Base-by-base conservation (phyloP, 139 green algal genomes). In the Chlorella sp. region DNA sequence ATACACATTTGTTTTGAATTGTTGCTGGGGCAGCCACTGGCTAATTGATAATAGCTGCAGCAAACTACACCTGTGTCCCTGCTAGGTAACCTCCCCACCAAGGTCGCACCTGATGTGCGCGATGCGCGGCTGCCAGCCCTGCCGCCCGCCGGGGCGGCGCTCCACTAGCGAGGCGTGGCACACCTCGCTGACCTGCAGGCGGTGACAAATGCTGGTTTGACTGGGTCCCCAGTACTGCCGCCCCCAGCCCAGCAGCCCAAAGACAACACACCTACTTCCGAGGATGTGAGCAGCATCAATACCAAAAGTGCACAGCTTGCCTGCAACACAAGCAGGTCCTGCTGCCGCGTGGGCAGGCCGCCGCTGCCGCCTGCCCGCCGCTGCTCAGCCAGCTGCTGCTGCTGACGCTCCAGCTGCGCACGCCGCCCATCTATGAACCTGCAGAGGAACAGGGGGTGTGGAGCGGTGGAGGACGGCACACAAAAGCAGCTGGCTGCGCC, bases 101-200 rank as follows among this genome's bases (percentile, higher is more conserved):
- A 38, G 36, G 56, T 82, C 60, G 4, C 51, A 83, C 77, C 60
- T 83, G 77, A 83, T 43, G 30, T n/a, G 41, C 0, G 77, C 62
- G 13, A 40, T 28, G 9, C n/a, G n/a, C 19, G 64, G 43, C 30
- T 46, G 64, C 79, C 79, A 84, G 26, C 43, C 56, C 43, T 48
- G 26, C 19, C 79, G 34, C 19, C 79, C 79, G 32, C 62, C 79
- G 6, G 64, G 79, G 14, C 64, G 62, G 44, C 32, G 32, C 22
- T 75, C 79, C 9, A 38, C 16, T 64, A 65, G 22, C 1, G 77
- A 48, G 14, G 77, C 64, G 36, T 84, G 79, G 20, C 32, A 16
- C 79, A 84, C 79, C 64, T 84, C 79, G 1, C 79, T 67, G 46
- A 84, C 79, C 79, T 76, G 79, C 44, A 64, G 36, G 32, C 6